Evolutionary conservation across 352 stramenopile species (phyloP).

Genomic region (Globisporangium cederbergense): DNA sequence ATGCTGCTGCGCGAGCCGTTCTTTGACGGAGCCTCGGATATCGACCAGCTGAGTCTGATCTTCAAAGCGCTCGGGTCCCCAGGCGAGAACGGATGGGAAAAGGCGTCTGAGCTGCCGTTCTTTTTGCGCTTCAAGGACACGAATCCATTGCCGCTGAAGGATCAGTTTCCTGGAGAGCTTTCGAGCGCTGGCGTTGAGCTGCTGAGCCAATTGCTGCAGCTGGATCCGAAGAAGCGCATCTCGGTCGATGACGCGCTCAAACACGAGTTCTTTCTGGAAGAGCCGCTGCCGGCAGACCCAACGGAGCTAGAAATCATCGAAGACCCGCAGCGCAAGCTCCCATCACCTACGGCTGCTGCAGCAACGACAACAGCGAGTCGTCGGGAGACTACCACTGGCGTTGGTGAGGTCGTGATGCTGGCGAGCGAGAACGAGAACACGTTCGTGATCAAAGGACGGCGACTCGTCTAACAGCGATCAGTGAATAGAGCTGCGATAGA

Average conservation of each 20-base stretch:
- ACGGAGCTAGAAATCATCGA: slow-evolving; percentile 33
- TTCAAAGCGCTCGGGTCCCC: slow-evolving; percentile 65
- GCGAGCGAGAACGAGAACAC: slow-evolving; percentile 16
- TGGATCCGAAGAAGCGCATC: slow-evolving; percentile 66
- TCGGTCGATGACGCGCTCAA: slow-evolving; percentile 43
- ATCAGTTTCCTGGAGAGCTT: slow-evolving; percentile 56
- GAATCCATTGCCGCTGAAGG: slow-evolving; percentile 42
- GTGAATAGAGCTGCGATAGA: neutral
- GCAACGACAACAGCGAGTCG: neutral
- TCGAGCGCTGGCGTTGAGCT: slow-evolving; percentile 50
- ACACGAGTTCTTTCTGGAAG: slow-evolving; percentile 65
- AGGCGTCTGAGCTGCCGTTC: slow-evolving; percentile 57
- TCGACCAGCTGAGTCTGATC: slow-evolving; percentile 78
- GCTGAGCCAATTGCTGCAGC: slow-evolving; percentile 38
- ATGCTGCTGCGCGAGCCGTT: slow-evolving; percentile 58
- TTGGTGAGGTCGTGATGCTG: slow-evolving; percentile 18
- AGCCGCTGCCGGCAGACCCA: slow-evolving; percentile 22
- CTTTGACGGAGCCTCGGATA: slow-evolving; percentile 70
- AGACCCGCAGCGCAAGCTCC: slow-evolving; percentile 16
- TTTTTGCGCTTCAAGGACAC: slow-evolving; percentile 74
- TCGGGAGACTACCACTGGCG: neutral
- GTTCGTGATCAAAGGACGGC: slow-evolving; percentile 53
- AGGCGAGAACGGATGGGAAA: slow-evolving; percentile 56
- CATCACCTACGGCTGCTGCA: neutral
- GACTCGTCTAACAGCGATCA: slow-evolving; percentile 30